These are phyloP conservation scores for Raphanus raphanistrum DNA, from an alignment of 345 rosid species.

Conservation along the genomic window DNA sequence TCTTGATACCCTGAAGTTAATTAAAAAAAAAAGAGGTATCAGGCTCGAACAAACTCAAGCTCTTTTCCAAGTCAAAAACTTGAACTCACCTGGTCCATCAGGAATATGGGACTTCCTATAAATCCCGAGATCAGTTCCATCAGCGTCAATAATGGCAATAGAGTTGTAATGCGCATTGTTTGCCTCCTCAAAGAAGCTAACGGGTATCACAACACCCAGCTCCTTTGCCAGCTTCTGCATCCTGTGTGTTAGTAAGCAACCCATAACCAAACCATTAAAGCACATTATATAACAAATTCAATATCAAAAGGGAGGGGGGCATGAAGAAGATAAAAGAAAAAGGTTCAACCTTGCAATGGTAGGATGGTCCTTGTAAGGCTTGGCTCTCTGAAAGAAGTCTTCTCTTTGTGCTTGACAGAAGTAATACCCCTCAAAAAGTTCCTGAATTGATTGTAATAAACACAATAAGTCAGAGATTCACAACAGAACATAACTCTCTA, in stretches of 20 bases:
- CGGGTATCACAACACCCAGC: slow-evolving; percentile 82
- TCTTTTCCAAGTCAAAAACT: neutral
- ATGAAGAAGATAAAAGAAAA: neutral
- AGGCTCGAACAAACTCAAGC: slow-evolving; percentile 7
- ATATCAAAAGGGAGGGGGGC: neutral
- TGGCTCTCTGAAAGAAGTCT: slow-evolving; percentile 72
- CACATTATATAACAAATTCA: neutral
- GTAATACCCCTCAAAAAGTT: slow-evolving; percentile 94
- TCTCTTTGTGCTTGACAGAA: slow-evolving; percentile 98
- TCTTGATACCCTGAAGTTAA: slow-evolving; percentile 76
- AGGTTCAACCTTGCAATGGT: slow-evolving; percentile 65
- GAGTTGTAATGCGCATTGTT: slow-evolving; percentile 93
- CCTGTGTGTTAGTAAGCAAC: slow-evolving; percentile 42
- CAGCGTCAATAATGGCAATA: slow-evolving; percentile 82
- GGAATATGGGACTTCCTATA: slow-evolving; percentile 98
- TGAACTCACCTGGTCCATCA: slow-evolving; percentile 81
- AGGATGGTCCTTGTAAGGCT: slow-evolving; percentile 79
- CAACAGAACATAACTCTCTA: neutral
- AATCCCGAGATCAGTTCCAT: slow-evolving; percentile 89
- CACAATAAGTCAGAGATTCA: neutral
- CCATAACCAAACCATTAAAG: neutral
- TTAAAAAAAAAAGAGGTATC: neutral
- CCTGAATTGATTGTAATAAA: slow-evolving; percentile 45
- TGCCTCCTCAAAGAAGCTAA: slow-evolving; percentile 96
- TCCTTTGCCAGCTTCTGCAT: slow-evolving; percentile 90